Conservation (phyloP, 164 flowering plant genomes). For the Vitis rupestris region DNA sequence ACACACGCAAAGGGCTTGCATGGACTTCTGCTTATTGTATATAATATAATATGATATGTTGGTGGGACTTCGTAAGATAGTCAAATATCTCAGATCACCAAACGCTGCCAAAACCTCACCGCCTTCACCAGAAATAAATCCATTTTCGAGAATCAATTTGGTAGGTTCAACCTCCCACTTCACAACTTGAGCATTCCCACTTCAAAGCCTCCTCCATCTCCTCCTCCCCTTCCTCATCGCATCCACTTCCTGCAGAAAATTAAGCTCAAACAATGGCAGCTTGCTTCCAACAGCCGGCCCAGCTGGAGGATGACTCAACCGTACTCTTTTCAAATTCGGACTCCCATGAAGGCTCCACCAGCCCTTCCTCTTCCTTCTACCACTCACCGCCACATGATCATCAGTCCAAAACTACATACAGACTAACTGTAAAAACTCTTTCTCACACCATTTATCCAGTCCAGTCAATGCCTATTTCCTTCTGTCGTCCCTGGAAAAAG, state of each 20-base stretch:
- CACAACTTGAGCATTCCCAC: conserved; percentile 4
- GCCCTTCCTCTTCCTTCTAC: conserved; percentile 54
- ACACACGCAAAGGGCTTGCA: too few relatives aligned
- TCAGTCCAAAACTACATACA: conserved; percentile 20
- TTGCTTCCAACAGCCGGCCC: conserved; percentile 31
- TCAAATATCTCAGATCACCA: conserved; percentile 30
- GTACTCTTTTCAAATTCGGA: conserved; percentile 59
- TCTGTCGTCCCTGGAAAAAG: conserved; percentile 16
- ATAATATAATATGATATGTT: background rate
- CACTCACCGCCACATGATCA: conserved; percentile 34
- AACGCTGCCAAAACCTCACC: conserved; percentile 30
- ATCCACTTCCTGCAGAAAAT: background rate
- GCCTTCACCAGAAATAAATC: background rate
- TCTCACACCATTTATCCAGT: conserved; percentile 49
- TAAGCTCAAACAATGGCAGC: conserved; percentile 32
- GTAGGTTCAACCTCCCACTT: conserved; percentile 40
- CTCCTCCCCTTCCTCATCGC: background rate
- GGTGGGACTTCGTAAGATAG: background rate
- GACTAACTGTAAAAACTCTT: conserved; percentile 49
- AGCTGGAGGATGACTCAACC: conserved; percentile 47
- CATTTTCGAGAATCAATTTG: conserved; percentile 9
- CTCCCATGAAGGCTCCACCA: conserved; percentile 54
- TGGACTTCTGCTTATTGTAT: too few relatives aligned
- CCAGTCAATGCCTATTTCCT: conserved; percentile 12
- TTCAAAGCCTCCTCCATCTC: conserved; percentile 1